A percentile compares a stretch with the other conserved stretches of the same genome.
These are phyloP conservation scores for Solanum corneliomulleri DNA, from an alignment of 257 asterid genomes.

Conservation along the genomic window DNA sequence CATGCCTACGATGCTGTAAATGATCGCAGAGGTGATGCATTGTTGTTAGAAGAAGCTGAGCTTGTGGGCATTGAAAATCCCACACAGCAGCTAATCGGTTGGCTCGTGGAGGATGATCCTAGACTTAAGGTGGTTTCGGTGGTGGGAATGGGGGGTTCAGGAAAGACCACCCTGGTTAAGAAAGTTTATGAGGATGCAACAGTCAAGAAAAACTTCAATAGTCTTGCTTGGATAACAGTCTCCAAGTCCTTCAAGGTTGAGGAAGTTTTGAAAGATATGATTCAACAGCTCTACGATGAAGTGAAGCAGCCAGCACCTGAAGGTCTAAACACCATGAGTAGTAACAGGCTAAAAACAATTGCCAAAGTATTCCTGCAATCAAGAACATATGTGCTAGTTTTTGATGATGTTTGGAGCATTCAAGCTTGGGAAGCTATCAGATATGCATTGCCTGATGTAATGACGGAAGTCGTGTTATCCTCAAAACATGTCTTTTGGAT, in stretches of 20 bases:
- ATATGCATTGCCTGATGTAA: constrained; percentile 10
- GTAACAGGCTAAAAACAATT: background rate
- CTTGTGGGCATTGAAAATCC: constrained; percentile 25
- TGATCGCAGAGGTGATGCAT: constrained; percentile 17
- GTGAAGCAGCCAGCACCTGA: constrained; percentile 3
- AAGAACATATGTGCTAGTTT: constrained; percentile 11
- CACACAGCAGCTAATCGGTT: constrained; percentile 2
- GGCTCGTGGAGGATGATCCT: constrained; percentile 2
- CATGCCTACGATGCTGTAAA: background rate
- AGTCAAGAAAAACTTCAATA: constrained; percentile 14
- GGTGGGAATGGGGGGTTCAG: constrained; percentile 27
- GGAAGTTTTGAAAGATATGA: constrained; percentile 6
- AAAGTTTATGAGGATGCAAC: constrained; percentile 14
- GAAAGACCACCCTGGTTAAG: constrained; percentile 28
- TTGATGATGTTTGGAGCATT: constrained; percentile 19
- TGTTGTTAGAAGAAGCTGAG: constrained; percentile 13
- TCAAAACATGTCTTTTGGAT: constrained; percentile 6
- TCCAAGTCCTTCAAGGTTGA: constrained; percentile 10
- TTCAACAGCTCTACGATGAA: constrained; percentile 11
- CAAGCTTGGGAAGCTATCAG: constrained; percentile 20
- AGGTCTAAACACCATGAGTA: background rate
- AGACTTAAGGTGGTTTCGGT: constrained; percentile 15
- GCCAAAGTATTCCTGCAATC: constrained; percentile 4
- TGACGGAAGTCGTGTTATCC: constrained; percentile 14
- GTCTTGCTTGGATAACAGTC: constrained; percentile 24